phyloP scores from a whole-genome alignment of 768 basidiomycete genomes.

The Psilocybe tampanensis region DNA sequence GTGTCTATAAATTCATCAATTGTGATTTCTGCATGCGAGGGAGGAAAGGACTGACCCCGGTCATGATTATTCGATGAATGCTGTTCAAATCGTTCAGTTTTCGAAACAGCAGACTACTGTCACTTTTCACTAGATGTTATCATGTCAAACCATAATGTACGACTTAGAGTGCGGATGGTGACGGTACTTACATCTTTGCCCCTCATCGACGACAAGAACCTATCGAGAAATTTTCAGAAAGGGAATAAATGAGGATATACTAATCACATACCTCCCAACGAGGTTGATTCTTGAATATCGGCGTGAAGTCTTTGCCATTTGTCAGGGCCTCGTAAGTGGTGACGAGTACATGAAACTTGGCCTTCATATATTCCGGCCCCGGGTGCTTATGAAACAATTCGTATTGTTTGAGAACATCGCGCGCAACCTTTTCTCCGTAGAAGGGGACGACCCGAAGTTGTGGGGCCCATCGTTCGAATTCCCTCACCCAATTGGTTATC shows the following conservation, averaged over 20 bases:
- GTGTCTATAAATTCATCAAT: conserved; percentile 56
- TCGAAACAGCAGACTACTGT: conserved; percentile 77
- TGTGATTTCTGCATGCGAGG: background rate
- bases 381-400: conserved; percentile 70
- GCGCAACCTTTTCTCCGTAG: conserved; percentile 77
- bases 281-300: conserved; percentile 79
- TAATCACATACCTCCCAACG: conserved; percentile 74
- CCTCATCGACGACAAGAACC: conserved; percentile 91
- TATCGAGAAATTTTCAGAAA: conserved; percentile 17
- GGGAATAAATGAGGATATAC: background rate
- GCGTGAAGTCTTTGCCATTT: conserved; percentile 63
- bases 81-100: conserved; percentile 80
- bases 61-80: conserved; percentile 85
- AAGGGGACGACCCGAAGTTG: conserved; percentile 79
- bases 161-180: background rate
- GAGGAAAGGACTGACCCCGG: conserved; percentile 56
- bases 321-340: conserved; percentile 91
- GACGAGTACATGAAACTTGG: conserved; percentile 87
- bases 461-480: conserved; percentile 88
- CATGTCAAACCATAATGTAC: background rate
- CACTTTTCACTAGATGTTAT: conserved; percentile 71
- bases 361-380: conserved; percentile 43
- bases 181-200: conserved; percentile 70
- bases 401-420: conserved; percentile 78
- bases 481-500: conserved; percentile 93